Percentiles rank a stretch among this genome's conserved stretches.
Conservation (phyloP, 371 early-diverging fungal genomes). For the Parasitella parasitica region DNA sequence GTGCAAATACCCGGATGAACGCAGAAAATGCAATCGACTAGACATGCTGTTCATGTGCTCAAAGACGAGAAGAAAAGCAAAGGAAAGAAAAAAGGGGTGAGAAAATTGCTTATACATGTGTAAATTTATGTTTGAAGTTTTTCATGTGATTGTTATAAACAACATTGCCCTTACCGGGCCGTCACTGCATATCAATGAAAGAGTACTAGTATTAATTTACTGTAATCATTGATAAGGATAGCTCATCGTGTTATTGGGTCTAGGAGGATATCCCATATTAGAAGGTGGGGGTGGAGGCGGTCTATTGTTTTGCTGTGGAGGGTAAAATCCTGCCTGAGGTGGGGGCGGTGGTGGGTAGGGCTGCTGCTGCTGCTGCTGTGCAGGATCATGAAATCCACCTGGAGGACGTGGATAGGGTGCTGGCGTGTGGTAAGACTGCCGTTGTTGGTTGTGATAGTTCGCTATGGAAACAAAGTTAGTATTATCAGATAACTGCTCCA, state of each 20-base stretch:
- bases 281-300: neutral
- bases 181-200: neutral
- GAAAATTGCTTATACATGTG: neutral
- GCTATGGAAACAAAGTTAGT: neutral
- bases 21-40: neutral
- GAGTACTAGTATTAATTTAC: no score
- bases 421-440: neutral
- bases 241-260: neutral
- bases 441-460: neutral
- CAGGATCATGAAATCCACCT: neutral
- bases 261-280: conserved; percentile 1
- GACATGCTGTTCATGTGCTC: neutral
- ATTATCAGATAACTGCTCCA: neutral
- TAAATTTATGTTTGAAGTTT: neutral
- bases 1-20: neutral
- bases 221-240: neutral
- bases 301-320: neutral
- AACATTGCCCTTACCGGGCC: neutral
- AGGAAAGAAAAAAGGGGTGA: neutral
- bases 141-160: conserved; percentile 1
- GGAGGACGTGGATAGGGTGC: conserved; percentile 1
- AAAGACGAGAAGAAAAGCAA: neutral
- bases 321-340: neutral
- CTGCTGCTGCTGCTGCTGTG: neutral
- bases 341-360: neutral